Percentiles rank a stretch among this genome's conserved stretches.
These are phyloP conservation scores for Epichloe coenophiala DNA, from an alignment of 2,329 filamentous ascomycete genomes.

Conservation along the genomic window DNA sequence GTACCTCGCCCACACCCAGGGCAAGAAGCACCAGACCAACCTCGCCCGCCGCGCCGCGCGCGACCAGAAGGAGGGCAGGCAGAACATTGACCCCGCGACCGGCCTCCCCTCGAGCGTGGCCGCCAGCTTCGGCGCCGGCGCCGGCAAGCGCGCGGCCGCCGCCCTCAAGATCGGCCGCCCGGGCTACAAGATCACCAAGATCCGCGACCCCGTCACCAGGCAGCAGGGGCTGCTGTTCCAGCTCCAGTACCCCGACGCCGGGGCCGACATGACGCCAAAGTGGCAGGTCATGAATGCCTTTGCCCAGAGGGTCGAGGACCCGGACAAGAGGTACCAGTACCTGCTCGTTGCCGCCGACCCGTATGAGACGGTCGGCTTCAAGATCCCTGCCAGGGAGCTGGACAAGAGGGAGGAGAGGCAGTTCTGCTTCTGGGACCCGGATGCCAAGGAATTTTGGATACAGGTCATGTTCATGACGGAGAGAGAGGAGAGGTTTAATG, in stretches of 20 bases:
- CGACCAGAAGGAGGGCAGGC: slow-evolving; percentile 79
- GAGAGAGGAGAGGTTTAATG: slow-evolving; percentile 76
- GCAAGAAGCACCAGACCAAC: slow-evolving; percentile 98
- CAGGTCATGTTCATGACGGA: slow-evolving; percentile 98
- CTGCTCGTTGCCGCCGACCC: slow-evolving; percentile 89
- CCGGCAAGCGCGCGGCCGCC: slow-evolving; percentile 39
- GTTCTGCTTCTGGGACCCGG: slow-evolving; percentile 91
- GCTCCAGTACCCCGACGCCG: slow-evolving; percentile 87
- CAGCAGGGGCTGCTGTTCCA: slow-evolving; percentile 93
- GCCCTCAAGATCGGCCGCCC: slow-evolving; percentile 90
- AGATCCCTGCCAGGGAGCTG: slow-evolving; percentile 85
- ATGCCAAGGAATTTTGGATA: slow-evolving; percentile 94
- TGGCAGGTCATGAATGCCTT: slow-evolving; percentile 97
- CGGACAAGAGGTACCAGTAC: slow-evolving; percentile 90
- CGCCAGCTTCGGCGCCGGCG: slow-evolving; percentile 50
- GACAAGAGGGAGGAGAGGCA: slow-evolving; percentile 79
- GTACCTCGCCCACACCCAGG: slow-evolving; percentile 96
- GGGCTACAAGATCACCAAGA: slow-evolving; percentile 96
- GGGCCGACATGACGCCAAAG: slow-evolving; percentile 58
- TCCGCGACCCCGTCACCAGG: slow-evolving; percentile 72
- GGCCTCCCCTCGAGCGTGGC: slow-evolving; percentile 62
- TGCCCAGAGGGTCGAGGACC: slow-evolving; percentile 88
- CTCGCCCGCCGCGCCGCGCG: slow-evolving; percentile 88
- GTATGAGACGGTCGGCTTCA: slow-evolving; percentile 95
- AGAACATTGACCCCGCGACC: slow-evolving; percentile 52